A percentile compares a stretch with the other conserved stretches of the same genome.
phyloP scores from a whole-genome alignment of 441 rosid genomes.

The Manihot esculenta region DNA sequence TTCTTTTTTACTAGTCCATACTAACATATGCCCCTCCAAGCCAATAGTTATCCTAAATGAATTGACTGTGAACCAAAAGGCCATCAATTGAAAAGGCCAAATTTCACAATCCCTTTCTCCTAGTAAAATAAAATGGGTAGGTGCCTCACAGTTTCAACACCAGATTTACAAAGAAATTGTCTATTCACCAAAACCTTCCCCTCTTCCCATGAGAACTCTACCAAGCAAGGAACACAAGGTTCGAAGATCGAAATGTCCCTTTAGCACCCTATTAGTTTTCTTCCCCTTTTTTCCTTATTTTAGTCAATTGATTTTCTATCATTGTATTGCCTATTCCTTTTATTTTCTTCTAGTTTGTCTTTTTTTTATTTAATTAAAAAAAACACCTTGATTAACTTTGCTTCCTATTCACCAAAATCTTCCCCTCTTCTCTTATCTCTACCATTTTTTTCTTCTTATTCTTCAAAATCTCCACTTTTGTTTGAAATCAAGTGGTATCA shows the following conservation, averaged over 20 bases:
- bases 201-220: not conserved
- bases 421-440: too few relatives aligned
- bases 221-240: not conserved
- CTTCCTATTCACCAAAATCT: too few relatives aligned
- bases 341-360: not conserved
- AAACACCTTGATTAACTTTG: too few relatives aligned
- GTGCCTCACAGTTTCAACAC: not conserved
- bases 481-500: too few relatives aligned
- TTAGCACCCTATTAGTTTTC: not conserved
- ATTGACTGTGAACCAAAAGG: not conserved
- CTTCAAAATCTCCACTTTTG: too few relatives aligned
- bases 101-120: not conserved
- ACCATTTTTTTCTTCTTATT: too few relatives aligned
- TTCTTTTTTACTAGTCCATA: too few relatives aligned
- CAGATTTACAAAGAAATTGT: not conserved
- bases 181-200: not conserved
- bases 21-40: not conserved
- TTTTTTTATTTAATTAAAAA: too few relatives aligned
- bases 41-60: not conserved
- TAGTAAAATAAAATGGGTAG: not conserved
- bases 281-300: not conserved
- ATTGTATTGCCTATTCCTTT: not conserved
- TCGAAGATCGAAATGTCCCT: not conserved
- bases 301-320: not conserved
- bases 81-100: not conserved